Conservation (phyloP, 2,329 filamentous ascomycete genomes). For the Cladophialophora exuberans region DNA sequence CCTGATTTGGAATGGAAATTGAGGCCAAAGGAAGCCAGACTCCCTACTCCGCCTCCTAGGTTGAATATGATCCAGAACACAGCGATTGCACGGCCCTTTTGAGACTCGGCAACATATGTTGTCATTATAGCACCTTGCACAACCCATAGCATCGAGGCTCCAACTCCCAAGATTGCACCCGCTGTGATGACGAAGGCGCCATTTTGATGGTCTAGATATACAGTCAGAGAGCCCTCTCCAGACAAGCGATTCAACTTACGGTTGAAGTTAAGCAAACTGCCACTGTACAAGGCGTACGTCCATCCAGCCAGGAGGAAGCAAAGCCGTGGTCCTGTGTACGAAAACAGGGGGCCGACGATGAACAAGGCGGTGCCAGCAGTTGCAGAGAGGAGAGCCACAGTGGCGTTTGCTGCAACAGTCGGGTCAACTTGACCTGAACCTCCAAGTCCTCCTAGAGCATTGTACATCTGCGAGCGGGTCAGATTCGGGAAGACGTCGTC, state of each 20-base stretch:
- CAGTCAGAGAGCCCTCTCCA: neutral
- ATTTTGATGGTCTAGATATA: slow-evolving; percentile 45
- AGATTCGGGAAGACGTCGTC: neutral
- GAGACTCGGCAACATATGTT: slow-evolving; percentile 75
- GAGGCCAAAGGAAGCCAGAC: slow-evolving; percentile 49
- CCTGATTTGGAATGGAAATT: slow-evolving; percentile 48
- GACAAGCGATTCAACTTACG: slow-evolving; percentile 36
- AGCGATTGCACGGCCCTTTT: slow-evolving; percentile 86
- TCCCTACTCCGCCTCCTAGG: slow-evolving; percentile 82
- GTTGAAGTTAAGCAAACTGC: slow-evolving; percentile 55
- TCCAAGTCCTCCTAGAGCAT: slow-evolving; percentile 63
- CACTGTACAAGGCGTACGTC: slow-evolving; percentile 54
- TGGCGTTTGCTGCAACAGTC: slow-evolving; percentile 23
- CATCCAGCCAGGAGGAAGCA: slow-evolving; percentile 52
- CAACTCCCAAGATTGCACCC: slow-evolving; percentile 54
- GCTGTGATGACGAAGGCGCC: slow-evolving; percentile 53
- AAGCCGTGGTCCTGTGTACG: slow-evolving; percentile 41
- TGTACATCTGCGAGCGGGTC: slow-evolving; percentile 58
- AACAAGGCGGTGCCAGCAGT: slow-evolving; percentile 67
- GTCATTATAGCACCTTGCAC: slow-evolving; percentile 59
- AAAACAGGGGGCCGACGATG: slow-evolving; percentile 59
- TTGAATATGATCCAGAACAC: slow-evolving; percentile 98
- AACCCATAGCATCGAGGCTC: slow-evolving; percentile 55
- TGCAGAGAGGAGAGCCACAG: slow-evolving; percentile 56
- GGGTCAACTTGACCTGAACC: slow-evolving; percentile 59